phyloP scores from a whole-genome alignment of 129 eudicot species.

The Flaveria sonorensis region DNA sequence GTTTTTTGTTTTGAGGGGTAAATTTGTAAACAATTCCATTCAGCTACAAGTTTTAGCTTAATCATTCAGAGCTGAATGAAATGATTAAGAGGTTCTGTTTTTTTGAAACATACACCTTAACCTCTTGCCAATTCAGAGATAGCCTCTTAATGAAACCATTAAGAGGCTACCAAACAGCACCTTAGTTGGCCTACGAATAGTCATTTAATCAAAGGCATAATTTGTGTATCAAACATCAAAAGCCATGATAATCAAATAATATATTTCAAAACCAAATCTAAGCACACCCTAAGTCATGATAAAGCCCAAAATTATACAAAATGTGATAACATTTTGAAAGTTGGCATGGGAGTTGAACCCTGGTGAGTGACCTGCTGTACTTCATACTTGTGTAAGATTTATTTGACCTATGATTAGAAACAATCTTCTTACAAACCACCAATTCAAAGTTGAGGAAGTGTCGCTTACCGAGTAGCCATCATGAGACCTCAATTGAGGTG shows the following conservation, averaged over 20 bases:
- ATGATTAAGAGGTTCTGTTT: too few species aligned
- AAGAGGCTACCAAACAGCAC: too few species aligned
- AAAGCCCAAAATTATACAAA: background rate
- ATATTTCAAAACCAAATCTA: background rate
- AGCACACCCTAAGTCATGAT: background rate
- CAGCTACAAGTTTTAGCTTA: too few species aligned
- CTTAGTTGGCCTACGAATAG: background rate
- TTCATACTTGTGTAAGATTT: constrained; percentile 13
- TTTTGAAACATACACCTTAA: too few species aligned
- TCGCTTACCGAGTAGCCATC: constrained; percentile 82
- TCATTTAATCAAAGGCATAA: background rate
- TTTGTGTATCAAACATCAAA: background rate
- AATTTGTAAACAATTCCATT: too few species aligned
- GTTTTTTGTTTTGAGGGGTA: too few species aligned
- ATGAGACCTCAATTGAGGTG: constrained; percentile 54
- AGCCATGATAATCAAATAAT: background rate
- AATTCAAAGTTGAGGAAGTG: constrained; percentile 13
- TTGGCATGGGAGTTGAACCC: background rate
- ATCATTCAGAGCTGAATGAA: too few species aligned
- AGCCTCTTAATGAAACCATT: too few species aligned
- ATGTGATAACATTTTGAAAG: constrained; percentile 1
- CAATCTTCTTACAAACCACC: background rate
- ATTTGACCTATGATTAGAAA: background rate
- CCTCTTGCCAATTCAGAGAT: too few species aligned
- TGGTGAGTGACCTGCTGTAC: background rate